These are phyloP conservation scores for Medicago truncatula DNA, from an alignment of 306 rosid species.

Conservation along the genomic window DNA sequence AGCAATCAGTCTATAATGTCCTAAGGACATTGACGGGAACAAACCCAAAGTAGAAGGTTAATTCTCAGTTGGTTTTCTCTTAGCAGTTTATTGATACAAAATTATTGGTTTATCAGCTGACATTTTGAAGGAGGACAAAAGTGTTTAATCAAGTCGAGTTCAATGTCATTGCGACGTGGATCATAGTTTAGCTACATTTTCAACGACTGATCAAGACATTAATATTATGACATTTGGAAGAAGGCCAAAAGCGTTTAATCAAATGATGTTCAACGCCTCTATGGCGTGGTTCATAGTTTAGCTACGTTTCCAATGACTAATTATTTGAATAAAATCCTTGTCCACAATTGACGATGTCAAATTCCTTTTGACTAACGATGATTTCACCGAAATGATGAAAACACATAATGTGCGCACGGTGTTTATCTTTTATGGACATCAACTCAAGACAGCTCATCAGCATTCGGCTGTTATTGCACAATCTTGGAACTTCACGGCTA, in stretches of 20 bases:
- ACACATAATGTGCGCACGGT: not conserved
- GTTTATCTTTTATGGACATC: too few relatives aligned
- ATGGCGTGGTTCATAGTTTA: not conserved
- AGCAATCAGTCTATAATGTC: too few relatives aligned
- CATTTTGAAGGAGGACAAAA: too few relatives aligned
- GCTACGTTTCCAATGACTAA: not conserved
- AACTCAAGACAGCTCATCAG: not conserved
- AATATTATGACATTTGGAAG: not conserved
- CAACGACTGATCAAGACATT: too few relatives aligned
- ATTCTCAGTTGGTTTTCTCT: too few relatives aligned
- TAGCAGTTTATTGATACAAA: not conserved
- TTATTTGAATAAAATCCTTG: not conserved
- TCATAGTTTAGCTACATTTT: too few relatives aligned
- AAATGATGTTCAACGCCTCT: not conserved
- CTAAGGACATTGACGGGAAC: too few relatives aligned
- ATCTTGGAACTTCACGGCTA: not conserved
- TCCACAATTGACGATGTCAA: not conserved
- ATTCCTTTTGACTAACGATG: not conserved
- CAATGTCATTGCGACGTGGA: too few relatives aligned
- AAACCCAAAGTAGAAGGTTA: too few relatives aligned
- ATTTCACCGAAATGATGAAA: not conserved
- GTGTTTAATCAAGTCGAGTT: too few relatives aligned
- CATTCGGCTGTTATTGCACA: not conserved
- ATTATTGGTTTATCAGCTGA: not conserved
- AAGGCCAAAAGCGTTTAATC: not conserved